Percentiles rank a stretch among this genome's conserved stretches.
Evolutionary conservation across 345 rosid species (phyloP).

Genomic region (Salix caprea): DNA sequence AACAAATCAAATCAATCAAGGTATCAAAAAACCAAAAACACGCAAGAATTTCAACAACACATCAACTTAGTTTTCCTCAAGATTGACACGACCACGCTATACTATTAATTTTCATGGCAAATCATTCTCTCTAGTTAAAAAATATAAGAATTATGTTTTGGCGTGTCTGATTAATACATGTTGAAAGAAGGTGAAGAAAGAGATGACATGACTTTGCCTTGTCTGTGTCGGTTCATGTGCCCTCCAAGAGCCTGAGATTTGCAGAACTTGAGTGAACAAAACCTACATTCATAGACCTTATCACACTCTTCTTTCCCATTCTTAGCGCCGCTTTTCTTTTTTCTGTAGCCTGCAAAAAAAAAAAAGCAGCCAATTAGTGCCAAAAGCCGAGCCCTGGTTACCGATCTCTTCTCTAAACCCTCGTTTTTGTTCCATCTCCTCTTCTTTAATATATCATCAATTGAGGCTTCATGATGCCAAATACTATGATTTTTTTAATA

Average conservation of each 20-base stretch:
- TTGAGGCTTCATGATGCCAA: conserved; percentile 1
- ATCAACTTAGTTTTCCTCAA: conserved; percentile 25
- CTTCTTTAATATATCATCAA: neutral
- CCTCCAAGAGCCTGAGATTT: conserved; percentile 99
- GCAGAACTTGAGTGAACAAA: conserved; percentile 99
- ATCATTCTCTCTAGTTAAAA: neutral
- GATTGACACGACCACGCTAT: conserved; percentile 33
- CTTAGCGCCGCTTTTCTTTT: conserved; percentile 63
- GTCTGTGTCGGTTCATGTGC: conserved; percentile 99
- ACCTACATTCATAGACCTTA: conserved; percentile 94
- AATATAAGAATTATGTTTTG: neutral
- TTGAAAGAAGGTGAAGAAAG: neutral
- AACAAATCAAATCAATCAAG: conserved; percentile 22
- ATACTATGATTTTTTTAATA: neutral
- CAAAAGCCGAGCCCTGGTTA: conserved; percentile 33
- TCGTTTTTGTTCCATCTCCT: neutral
- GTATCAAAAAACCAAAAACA: neutral
- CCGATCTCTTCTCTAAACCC: conserved; percentile 1
- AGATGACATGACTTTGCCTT: conserved; percentile 47
- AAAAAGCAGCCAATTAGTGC: conserved; percentile 34
- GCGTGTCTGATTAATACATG: neutral
- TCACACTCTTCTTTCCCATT: conserved; percentile 84
- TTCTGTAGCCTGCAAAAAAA: conserved; percentile 38
- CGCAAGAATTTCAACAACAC: conserved; percentile 21
- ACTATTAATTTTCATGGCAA: conserved; percentile 6